Evolutionary conservation across 2,329 filamentous ascomycete genomes (phyloP), one percentile per base, ranked within the genome.

Genomic region (Botryotinia calthae): DNA sequence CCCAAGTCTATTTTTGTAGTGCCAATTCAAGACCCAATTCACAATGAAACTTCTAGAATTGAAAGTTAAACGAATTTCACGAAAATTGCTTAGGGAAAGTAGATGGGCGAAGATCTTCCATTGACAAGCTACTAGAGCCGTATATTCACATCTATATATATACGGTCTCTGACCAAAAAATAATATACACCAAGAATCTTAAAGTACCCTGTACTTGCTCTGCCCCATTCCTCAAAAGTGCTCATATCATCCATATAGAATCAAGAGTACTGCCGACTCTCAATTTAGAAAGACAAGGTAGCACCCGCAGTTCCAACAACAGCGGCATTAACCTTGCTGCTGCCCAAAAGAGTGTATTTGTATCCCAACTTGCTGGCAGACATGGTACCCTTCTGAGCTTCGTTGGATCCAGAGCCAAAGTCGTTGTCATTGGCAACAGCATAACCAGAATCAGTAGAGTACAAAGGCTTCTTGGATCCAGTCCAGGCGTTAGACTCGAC

Each of bases 401-500:
- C 80, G 79, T 87, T 87, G 3, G 51, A 40, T 37, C 81, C 83
- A 66, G 81, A 84, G 61, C 87, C 83, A 71, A 85, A 85, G 75
- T 86, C 79, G 72, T 86, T 86, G 74, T 85, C 82, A 12, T 77
- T 80, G 44, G 82, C 79, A 46, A 84, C 79, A 7, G 83, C 84
- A 71, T 83, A 86, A 4, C 85, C 85, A 25, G 61, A 66, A 66
- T 67, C 37, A 66, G 76, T 74, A 63, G 69, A 74, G 28, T 78
- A 77, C 44, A 77, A 56, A 22, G 84, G 82, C 77, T 83, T 82
- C 40, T 81, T 81, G 28, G 83, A 82, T 58, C 82, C 84, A 37
- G 62, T 82, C 82, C 77, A 88, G 76, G 82, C 82, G 74, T 85
- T 85, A 66, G 86, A 87, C 82, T 90, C 85, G 40, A 89, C 83